Evolutionary conservation across 2,329 filamentous ascomycete genomes (phyloP).

Genomic region (Fusarium devonianum): DNA sequence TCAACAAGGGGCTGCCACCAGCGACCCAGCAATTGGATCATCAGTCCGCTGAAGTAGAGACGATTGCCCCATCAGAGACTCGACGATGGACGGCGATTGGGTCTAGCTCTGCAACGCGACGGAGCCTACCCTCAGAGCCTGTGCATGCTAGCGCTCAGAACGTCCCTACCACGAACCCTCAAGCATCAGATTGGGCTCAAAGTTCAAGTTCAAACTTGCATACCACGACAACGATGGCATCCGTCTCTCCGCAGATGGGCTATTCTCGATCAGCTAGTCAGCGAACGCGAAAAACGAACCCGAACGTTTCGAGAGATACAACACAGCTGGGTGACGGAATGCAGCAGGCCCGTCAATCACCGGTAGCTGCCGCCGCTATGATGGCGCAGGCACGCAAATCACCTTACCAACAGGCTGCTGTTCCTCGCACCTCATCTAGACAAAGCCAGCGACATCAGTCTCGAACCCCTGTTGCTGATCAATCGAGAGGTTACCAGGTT

Average conservation of each 20-base stretch:
- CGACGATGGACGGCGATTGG: constrained; percentile 19
- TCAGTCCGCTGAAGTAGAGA: constrained; percentile 13
- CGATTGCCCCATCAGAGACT: constrained; percentile 22
- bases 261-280: constrained; percentile 10
- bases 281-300: constrained; percentile 10
- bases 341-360: constrained; percentile 42
- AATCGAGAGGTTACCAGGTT: constrained; percentile 28
- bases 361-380: constrained; percentile 41
- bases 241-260: constrained; percentile 28
- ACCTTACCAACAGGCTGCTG: constrained; percentile 40
- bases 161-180: constrained; percentile 13
- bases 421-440: constrained; percentile 44
- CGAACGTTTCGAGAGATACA: constrained; percentile 14
- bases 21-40: constrained; percentile 18
- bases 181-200: constrained; percentile 25
- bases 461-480: constrained; percentile 40
- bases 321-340: constrained; percentile 21
- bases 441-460: constrained; percentile 46
- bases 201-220: constrained; percentile 6
- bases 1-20: constrained; percentile 19
- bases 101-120: constrained; percentile 10
- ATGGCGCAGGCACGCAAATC: constrained; percentile 43
- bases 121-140: constrained; percentile 32
- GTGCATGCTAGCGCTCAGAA: constrained; percentile 3
- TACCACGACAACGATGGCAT: constrained; percentile 10